Percentiles rank a stretch among this genome's conserved stretches.
phyloP scores from a whole-genome alignment of 257 asterid species.

The Haberlea rhodopensis region DNA sequence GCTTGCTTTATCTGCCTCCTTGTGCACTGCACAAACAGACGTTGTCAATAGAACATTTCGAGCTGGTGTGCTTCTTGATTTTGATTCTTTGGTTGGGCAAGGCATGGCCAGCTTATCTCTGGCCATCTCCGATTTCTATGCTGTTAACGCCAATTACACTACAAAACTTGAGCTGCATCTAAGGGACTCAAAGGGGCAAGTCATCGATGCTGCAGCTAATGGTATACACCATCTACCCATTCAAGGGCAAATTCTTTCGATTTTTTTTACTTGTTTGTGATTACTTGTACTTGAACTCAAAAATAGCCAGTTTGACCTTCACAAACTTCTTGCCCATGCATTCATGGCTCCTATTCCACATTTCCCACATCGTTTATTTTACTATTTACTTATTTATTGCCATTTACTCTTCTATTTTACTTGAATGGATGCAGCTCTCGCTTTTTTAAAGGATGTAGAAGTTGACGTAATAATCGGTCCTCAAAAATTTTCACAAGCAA shows the following conservation, averaged over 20 bases:
- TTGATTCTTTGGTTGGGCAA: constrained; percentile 28
- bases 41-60: constrained; percentile 17
- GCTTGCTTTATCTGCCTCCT: no score
- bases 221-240: constrained; percentile 6
- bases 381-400: no score
- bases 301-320: no score
- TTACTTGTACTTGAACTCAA: no score
- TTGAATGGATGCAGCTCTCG: constrained; percentile 28
- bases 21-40: no score
- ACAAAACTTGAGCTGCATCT: constrained; percentile 27
- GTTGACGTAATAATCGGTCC: constrained; percentile 38
- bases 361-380: neutral
- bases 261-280: no score
- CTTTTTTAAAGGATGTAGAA: constrained; percentile 26
- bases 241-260: no score
- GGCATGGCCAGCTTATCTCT: constrained; percentile 28
- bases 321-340: no score
- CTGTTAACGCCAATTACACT: constrained; percentile 21
- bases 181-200: constrained; percentile 28
- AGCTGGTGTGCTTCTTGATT: constrained; percentile 34
- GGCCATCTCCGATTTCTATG: constrained; percentile 28
- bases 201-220: constrained; percentile 29
- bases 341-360: neutral
- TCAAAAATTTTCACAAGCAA: constrained; percentile 26
- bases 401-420: no score